Evolutionary conservation across 2,329 filamentous ascomycete genomes (phyloP).

Genomic region (Exserohilum rostratum): DNA sequence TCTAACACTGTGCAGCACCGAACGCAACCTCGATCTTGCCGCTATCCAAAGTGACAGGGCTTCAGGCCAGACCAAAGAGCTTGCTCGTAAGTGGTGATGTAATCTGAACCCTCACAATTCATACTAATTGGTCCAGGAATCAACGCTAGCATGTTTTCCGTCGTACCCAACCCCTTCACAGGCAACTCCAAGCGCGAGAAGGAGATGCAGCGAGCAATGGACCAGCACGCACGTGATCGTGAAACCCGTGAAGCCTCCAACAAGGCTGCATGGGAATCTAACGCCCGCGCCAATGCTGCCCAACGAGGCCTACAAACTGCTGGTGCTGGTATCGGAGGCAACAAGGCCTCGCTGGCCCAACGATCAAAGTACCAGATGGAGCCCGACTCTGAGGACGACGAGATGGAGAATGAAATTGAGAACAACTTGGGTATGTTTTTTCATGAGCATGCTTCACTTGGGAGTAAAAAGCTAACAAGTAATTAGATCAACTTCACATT

Average conservation of each 20-base stretch:
- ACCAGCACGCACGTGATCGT: slow-evolving; percentile 66
- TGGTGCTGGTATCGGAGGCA: slow-evolving; percentile 10
- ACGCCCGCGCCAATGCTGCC: slow-evolving; percentile 31
- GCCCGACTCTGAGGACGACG: slow-evolving; percentile 57
- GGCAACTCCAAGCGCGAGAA: slow-evolving; percentile 63
- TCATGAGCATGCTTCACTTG: neutral
- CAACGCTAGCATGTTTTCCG: slow-evolving; percentile 89
- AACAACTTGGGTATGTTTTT: slow-evolving; percentile 52
- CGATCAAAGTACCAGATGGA: slow-evolving; percentile 46
- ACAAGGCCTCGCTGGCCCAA: slow-evolving; percentile 39
- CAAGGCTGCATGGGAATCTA: slow-evolving; percentile 54
- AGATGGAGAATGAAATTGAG: slow-evolving; percentile 64
- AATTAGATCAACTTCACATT: slow-evolving; percentile 59
- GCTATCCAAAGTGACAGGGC: slow-evolving; percentile 78
- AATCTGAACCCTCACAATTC: neutral
- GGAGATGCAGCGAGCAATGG: slow-evolving; percentile 64
- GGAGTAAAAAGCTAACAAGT: neutral
- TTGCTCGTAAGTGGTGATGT: slow-evolving; percentile 63
- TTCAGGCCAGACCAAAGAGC: slow-evolving; percentile 78
- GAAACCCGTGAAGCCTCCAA: slow-evolving; percentile 62
- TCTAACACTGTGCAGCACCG: slow-evolving; percentile 51
- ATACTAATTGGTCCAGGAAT: slow-evolving; percentile 52
- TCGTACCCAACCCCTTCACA: slow-evolving; percentile 69
- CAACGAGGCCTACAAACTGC: slow-evolving; percentile 22
- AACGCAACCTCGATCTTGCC: slow-evolving; percentile 81